Base-by-base conservation (phyloP, 2,329 filamentous ascomycete species). In the Exophiala alcalophila region DNA sequence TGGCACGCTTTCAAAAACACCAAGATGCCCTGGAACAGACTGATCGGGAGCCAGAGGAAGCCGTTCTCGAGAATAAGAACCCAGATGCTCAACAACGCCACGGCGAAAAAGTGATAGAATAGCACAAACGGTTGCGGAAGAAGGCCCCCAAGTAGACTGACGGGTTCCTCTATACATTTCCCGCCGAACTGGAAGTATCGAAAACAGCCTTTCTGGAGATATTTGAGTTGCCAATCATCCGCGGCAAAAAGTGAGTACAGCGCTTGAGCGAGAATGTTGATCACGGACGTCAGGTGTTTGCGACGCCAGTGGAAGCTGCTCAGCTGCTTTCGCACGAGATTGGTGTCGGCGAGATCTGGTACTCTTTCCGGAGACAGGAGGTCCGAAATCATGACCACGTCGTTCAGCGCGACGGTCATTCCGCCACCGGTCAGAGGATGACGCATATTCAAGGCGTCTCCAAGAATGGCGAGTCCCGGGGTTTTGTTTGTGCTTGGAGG, bases 381-480 rank as follows among this genome's bases (percentile, higher is more conserved):
- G 6, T 83, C 76, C 1, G 84, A 72, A 18, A 98, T 75, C 1
- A 94, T 67, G 8, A 92, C 76, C 1, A 86, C 90, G 61, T 98
- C 92, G 68, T 91, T 94, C 65, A 98, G 85, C 1, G 88, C 92
- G 2, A 97, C 92, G 0, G 91, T 97, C 92, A 98, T 98, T 57
- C 92, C 92, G 54, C 92, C 92, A 39, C 92, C 92, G 0, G 92
- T 98, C 9, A 98, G 76, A 2, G 92, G 92, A 67, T 98, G 92
- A n/a, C 92, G 86, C 92, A 98, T 98, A 71, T 98, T 98, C 76
- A 94, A 83, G 10, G 92, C 91, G 63, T 98, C 92, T 46, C 92
- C 92, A 6, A 97, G 76, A 24, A 98, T 72, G 34, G 95, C 74
- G 47, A 95, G 69, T 3, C 87, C 87, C 1, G 81, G 78, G 8